A percentile compares a stretch with the other conserved stretches of the same genome.
phyloP scores from a whole-genome alignment of 352 stramenopile species.

The Peronospora belbahrii region DNA sequence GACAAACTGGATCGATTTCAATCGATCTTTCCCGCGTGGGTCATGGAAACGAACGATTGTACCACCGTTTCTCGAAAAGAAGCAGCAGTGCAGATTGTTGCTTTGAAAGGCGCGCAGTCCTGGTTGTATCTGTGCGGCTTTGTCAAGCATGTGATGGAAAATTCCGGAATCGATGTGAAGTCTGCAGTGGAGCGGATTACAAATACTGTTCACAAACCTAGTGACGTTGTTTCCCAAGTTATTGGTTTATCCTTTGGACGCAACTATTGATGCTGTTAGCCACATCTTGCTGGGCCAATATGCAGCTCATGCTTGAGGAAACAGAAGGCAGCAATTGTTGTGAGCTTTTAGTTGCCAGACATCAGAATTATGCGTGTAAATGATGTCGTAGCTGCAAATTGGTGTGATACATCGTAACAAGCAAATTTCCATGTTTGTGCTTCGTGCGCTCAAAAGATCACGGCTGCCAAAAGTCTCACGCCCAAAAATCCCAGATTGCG shows the following conservation, averaged over 20 bases:
- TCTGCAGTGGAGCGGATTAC: constrained; percentile 3
- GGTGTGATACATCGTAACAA: no score
- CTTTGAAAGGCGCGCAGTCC: constrained; percentile 12
- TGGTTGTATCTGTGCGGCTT: constrained; percentile 16
- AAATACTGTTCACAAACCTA: not conserved
- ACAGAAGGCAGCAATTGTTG: not conserved
- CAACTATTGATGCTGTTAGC: not conserved
- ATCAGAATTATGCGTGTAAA: not conserved
- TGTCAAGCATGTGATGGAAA: constrained; percentile 7
- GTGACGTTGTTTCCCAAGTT: constrained; percentile 1
- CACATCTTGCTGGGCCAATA: constrained; percentile 13
- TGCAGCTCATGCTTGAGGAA: not conserved
- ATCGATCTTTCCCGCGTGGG: constrained; percentile 20
- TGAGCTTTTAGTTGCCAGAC: not conserved
- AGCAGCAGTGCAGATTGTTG: constrained; percentile 9
- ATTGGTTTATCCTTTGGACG: constrained; percentile 4
- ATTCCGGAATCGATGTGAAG: constrained; percentile 2
- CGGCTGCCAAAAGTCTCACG: no score
- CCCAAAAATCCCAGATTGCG: no score
- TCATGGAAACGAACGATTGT: constrained; percentile 1
- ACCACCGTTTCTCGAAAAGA: not conserved
- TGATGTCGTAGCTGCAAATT: no score
- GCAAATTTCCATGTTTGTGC: no score
- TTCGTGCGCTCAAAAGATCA: no score
- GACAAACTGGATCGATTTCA: constrained; percentile 20